Evolutionary conservation across 805 yeast species (phyloP).

Genomic region (Saturnispora dispora): DNA sequence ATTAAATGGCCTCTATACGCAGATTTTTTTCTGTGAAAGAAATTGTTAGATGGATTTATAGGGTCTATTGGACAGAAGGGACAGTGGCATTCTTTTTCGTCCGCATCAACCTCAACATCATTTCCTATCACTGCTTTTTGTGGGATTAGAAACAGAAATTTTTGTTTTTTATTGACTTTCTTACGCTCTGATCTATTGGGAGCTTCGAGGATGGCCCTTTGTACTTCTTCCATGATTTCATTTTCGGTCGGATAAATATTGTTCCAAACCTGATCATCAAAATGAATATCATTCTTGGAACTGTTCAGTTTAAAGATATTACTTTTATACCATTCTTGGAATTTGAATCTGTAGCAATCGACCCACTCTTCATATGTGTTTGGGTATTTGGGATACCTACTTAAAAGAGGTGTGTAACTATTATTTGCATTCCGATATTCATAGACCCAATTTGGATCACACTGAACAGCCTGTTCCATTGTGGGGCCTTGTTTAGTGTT

Average conservation of each 20-base stretch:
- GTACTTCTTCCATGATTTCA: background rate
- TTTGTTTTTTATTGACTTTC: background rate
- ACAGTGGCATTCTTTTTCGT: constrained; percentile 9
- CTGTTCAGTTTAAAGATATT: background rate
- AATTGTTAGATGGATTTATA: constrained; percentile 6
- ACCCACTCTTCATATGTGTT: constrained; percentile 1
- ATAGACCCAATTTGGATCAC: constrained; percentile 8
- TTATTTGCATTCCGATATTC: constrained; percentile 2
- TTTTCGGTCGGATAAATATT: background rate
- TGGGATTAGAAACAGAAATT: constrained; percentile 4
- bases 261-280: background rate
- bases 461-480: constrained; percentile 2
- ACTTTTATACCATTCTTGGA: constrained; percentile 3
- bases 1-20: constrained; percentile 14
- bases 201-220: background rate
- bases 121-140: constrained; percentile 2
- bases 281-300: background rate
- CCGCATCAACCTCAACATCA: constrained; percentile 3
- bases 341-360: constrained; percentile 3
- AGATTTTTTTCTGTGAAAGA: constrained; percentile 13
- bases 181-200: constrained; percentile 1
- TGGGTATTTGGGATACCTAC: constrained; percentile 9
- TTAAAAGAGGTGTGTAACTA: constrained; percentile 9
- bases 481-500: constrained; percentile 8
- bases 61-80: constrained; percentile 6